A percentile compares a stretch with the other conserved stretches of the same genome.
phyloP scores from a whole-genome alignment of 192 early-diverging fungal genomes.

The Coemansia sp. region DNA sequence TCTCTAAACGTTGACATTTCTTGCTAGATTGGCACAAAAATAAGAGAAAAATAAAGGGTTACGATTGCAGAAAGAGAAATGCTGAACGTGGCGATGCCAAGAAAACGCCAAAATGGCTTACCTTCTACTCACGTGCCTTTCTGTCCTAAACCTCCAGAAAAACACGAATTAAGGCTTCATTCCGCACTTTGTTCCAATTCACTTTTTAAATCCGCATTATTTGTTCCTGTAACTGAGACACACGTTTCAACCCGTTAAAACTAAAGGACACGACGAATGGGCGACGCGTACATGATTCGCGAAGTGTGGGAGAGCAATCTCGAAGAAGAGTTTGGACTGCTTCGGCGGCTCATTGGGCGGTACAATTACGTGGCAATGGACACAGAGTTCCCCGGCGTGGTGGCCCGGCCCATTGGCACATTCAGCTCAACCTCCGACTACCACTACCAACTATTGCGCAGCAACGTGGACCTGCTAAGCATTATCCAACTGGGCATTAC shows the following conservation, averaged over 20 bases:
- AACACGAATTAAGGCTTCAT: neutral
- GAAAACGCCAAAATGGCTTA: neutral
- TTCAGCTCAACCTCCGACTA: constrained; percentile 96
- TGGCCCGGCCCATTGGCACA: constrained; percentile 95
- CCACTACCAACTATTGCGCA: constrained; percentile 95
- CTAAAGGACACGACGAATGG: neutral
- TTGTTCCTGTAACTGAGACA: neutral
- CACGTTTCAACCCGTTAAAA: neutral
- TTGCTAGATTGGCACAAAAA: neutral
- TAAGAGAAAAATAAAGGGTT: constrained; percentile 1
- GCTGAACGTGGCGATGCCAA: neutral
- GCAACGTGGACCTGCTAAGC: constrained; percentile 96
- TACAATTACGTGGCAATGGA: constrained; percentile 99
- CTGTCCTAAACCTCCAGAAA: too few species aligned
- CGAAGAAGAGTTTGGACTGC: constrained; percentile 85
- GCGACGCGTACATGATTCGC: constrained; percentile 56
- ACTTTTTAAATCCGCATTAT: neutral
- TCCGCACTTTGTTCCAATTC: neutral
- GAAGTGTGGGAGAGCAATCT: constrained; percentile 95
- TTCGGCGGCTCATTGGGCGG: constrained; percentile 83
- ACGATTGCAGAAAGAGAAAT: neutral
- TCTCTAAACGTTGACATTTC: constrained; percentile 48
- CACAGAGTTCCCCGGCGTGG: constrained; percentile 99
- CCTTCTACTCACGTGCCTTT: neutral
- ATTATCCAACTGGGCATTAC: constrained; percentile 99